Percentiles rank a stretch among this genome's conserved stretches.
Conservation (phyloP, 805 yeast genomes). For the Myxozyma udenii region DNA sequence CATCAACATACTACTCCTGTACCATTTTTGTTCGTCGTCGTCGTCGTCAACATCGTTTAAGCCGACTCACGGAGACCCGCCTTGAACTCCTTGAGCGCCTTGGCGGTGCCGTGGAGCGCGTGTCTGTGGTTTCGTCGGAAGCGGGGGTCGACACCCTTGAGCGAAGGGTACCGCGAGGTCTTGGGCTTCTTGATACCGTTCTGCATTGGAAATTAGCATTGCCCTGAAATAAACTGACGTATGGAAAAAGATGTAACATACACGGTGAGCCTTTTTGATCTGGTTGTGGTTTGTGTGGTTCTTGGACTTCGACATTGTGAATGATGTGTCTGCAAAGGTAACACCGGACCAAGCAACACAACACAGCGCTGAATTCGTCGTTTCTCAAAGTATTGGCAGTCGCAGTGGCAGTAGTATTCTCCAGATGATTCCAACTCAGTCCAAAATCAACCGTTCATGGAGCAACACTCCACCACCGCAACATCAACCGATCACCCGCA, state of each 20-base stretch:
- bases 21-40: no score
- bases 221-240: neutral
- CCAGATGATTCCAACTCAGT: no score
- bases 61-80: slow-evolving; percentile 2
- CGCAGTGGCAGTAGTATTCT: no score
- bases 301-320: slow-evolving; percentile 93
- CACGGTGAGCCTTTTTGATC: slow-evolving; percentile 98
- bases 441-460: no score
- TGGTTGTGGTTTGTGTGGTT: slow-evolving; percentile 99
- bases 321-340: slow-evolving; percentile 1
- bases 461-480: no score
- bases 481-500: no score
- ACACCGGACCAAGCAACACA: neutral
- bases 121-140: slow-evolving; percentile 96
- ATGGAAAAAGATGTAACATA: slow-evolving; percentile 12
- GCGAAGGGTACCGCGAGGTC: slow-evolving; percentile 96
- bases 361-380: neutral
- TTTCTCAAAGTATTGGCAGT: neutral
- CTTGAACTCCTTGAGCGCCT: slow-evolving; percentile 52
- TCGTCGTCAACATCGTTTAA: no score
- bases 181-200: slow-evolving; percentile 99
- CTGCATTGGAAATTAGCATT: slow-evolving; percentile 10
- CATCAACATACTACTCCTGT: no score
- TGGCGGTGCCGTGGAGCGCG: slow-evolving; percentile 97
- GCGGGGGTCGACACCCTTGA: slow-evolving; percentile 98